Percentiles rank a stretch among this genome's conserved stretches.
These are phyloP conservation scores for Lepidium africanum DNA, from an alignment of 345 rosid species.

Conservation along the genomic window DNA sequence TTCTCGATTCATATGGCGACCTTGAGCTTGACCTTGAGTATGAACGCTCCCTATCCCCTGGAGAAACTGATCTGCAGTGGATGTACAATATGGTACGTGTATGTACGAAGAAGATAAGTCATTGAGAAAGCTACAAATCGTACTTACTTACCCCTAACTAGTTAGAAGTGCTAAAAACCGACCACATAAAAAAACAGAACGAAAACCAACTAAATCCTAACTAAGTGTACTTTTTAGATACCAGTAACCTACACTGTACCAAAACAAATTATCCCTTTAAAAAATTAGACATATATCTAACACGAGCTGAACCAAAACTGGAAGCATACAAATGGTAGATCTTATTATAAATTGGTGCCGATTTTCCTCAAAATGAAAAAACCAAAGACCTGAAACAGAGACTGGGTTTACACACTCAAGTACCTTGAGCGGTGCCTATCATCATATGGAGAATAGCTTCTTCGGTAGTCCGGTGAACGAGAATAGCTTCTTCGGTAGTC, in stretches of 20 bases:
- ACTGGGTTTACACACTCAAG: background rate
- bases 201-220: background rate
- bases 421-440: constrained; percentile 17
- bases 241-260: background rate
- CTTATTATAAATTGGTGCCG: background rate
- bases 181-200: background rate
- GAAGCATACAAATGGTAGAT: background rate
- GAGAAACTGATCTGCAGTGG: constrained; percentile 53
- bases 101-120: background rate
- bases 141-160: background rate
- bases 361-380: background rate
- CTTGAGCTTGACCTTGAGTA: constrained; percentile 54
- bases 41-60: constrained; percentile 39
- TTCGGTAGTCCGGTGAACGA: background rate
- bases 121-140: background rate
- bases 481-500: background rate
- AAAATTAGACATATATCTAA: background rate
- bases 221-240: background rate
- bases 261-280: background rate
- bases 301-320: background rate
- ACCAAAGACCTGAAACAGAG: background rate
- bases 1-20: constrained; percentile 45
- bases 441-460: constrained; percentile 30
- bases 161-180: background rate
- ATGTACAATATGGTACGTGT: background rate